Conservation (phyloP, 2,329 filamentous ascomycete species). For the Aspergillus costaricaensis region DNA sequence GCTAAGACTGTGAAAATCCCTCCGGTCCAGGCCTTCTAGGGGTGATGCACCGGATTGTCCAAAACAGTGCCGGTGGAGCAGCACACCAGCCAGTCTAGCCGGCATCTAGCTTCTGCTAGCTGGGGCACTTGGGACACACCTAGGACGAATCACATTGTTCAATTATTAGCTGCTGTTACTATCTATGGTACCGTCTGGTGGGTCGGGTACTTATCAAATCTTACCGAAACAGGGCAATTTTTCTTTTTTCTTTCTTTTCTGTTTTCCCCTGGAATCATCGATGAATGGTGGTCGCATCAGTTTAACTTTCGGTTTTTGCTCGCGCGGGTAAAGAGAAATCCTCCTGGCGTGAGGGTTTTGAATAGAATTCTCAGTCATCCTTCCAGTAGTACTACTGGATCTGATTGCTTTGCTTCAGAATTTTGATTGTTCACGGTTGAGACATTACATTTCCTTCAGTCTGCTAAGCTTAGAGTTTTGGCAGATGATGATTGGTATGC, state of each 20-base stretch:
- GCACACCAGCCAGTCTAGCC: background rate
- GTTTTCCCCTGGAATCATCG: background rate
- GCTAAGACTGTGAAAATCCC: background rate
- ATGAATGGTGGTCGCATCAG: background rate
- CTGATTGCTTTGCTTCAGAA: background rate
- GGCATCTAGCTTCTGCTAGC: slow-evolving; percentile 3
- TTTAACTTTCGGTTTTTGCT: background rate
- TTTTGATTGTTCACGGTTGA: background rate
- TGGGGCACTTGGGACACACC: too few relatives aligned
- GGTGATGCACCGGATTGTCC: background rate
- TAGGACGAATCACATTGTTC: slow-evolving; percentile 10
- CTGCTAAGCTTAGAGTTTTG: background rate
- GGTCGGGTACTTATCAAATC: slow-evolving; percentile 11
- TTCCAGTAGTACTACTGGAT: background rate
- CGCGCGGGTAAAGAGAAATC: background rate
- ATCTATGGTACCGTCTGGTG: slow-evolving; percentile 9
- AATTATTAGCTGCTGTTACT: slow-evolving; percentile 6
- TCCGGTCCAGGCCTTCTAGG: background rate
- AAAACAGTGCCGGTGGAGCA: background rate
- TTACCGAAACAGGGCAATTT: slow-evolving; percentile 9
- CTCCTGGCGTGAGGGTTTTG: background rate
- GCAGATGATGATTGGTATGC: slow-evolving; percentile 1
- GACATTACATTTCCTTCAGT: slow-evolving; percentile 1
- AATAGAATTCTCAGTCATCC: background rate
- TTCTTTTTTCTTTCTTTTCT: background rate